phyloP scores from a whole-genome alignment of 2,329 filamentous ascomycete species.

The Aspergillus aculeatinus region DNA sequence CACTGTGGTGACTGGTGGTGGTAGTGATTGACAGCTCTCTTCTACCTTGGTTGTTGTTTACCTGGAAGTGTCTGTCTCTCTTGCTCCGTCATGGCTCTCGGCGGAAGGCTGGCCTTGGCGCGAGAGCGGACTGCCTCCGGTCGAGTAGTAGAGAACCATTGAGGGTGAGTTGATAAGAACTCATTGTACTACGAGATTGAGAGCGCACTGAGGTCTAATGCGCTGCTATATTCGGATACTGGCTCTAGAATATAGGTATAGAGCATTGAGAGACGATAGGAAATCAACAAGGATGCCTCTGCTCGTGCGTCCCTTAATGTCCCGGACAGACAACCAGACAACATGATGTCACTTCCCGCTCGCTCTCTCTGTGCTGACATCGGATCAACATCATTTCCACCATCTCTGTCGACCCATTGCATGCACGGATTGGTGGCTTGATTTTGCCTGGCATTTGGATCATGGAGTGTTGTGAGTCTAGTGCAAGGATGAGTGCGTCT shows the following conservation, averaged over 20 bases:
- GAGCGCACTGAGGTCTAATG: background rate
- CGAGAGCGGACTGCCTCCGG: background rate
- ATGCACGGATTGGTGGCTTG: background rate
- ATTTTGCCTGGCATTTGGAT: too few species aligned
- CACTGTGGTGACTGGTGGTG: background rate
- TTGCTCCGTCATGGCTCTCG: background rate
- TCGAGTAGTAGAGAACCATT: too few species aligned
- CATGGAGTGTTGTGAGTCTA: too few species aligned
- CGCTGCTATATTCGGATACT: background rate
- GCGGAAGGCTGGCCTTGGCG: background rate
- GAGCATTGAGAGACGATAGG: background rate
- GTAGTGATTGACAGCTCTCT: too few species aligned
- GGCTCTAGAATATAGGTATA: too few species aligned
- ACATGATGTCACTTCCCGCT: background rate
- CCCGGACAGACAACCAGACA: background rate
- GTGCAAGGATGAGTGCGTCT: too few species aligned
- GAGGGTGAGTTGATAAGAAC: too few species aligned
- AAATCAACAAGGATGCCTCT: background rate
- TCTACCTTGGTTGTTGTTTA: background rate
- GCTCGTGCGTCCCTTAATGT: background rate
- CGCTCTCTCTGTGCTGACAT: background rate
- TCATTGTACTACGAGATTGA: background rate
- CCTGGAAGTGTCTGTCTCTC: background rate
- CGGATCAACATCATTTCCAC: background rate
- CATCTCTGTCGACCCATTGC: background rate